Evolutionary conservation across 2,329 filamentous ascomycete species (phyloP), one percentile per base, ranked within the genome.

Genomic region (Alternaria longipes): DNA sequence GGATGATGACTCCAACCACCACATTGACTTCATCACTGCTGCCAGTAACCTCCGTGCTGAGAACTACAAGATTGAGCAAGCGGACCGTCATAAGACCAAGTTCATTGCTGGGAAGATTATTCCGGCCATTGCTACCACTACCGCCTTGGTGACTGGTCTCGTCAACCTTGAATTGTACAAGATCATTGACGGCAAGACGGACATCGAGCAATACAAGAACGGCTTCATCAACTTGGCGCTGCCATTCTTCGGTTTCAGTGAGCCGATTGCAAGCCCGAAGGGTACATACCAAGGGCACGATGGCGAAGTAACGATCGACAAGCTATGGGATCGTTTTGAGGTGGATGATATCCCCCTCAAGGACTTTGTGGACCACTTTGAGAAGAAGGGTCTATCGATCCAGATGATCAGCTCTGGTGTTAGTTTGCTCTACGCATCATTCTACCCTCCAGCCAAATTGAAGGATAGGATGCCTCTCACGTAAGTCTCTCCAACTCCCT

Each of bases 41-140:
- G 94, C 94, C 67, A 97, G 94, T 84, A 99, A 99, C 79, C 84
- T 99, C 62, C 92, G 96, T 62, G 95, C 95, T 0, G 91, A 97
- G 80, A 99, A 99, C 83, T 99, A 99, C 87, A 97, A 95, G 80
- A 99, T 99, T 69, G 89, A 92, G 74, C 87, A 89, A 66, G 94
- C 95, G 0, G 94, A 99, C 76, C 88, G 93, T 64, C 95, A 97
- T 86, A 97, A 95, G 89, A 99, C 94, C 64, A 99, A 99, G 84
- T 98, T 99, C 81, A 99, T 99, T 77, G 96, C 95, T 32, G 95
- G 95, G 79, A 99, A 99, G 87, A 99, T 99, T 71, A 99, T 99
- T 68, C 95, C 95, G 22, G 95, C 95, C 46, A 99, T 99, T 79
- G 95, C 95, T 45, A 99, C 95, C 3, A 98, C 95, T 0, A 99